Evolutionary conservation across 2,329 filamentous ascomycete genomes (phyloP).

Genomic region (Cyphellophora europaea): DNA sequence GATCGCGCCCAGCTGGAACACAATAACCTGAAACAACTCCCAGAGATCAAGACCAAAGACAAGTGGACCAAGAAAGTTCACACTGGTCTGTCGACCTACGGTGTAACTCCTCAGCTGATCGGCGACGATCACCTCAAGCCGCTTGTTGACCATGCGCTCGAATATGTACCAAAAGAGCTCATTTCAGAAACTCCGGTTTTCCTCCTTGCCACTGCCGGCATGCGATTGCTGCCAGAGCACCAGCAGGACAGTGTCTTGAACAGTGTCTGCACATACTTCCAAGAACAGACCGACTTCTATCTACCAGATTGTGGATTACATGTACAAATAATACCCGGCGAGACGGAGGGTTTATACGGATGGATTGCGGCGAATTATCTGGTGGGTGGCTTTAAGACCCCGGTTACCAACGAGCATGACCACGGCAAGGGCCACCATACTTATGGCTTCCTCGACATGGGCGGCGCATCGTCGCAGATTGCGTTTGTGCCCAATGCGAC

Average conservation of each 20-base stretch:
- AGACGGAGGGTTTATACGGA: constrained; percentile 91
- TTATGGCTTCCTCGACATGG: constrained; percentile 98
- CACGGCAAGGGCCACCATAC: constrained; percentile 87
- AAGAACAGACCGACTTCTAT: constrained; percentile 65
- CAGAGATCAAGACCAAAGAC: constrained; percentile 73
- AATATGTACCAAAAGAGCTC: constrained; percentile 65
- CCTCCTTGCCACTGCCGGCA: constrained; percentile 88
- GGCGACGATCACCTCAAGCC: constrained; percentile 72
- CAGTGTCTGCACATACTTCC: constrained; percentile 75
- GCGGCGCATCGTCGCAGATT: constrained; percentile 93
- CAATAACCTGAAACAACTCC: constrained; percentile 58
- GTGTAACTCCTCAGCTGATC: constrained; percentile 63
- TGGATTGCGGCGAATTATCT: constrained; percentile 98
- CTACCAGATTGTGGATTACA: constrained; percentile 84
- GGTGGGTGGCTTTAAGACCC: constrained; percentile 77
- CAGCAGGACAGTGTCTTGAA: constrained; percentile 65
- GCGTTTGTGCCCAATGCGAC: constrained; percentile 92
- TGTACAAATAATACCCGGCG: constrained; percentile 88
- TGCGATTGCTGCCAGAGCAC: constrained; percentile 69
- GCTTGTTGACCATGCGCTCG: constrained; percentile 72
- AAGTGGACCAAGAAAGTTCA: constrained; percentile 89
- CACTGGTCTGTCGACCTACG: constrained; percentile 87
- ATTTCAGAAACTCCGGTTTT: constrained; percentile 83
- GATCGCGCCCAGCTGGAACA: constrained; percentile 51
- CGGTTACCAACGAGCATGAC: constrained; percentile 59